phyloP scores from a whole-genome alignment of 768 basidiomycete genomes.

The Rubroboletus pulcherrimus region DNA sequence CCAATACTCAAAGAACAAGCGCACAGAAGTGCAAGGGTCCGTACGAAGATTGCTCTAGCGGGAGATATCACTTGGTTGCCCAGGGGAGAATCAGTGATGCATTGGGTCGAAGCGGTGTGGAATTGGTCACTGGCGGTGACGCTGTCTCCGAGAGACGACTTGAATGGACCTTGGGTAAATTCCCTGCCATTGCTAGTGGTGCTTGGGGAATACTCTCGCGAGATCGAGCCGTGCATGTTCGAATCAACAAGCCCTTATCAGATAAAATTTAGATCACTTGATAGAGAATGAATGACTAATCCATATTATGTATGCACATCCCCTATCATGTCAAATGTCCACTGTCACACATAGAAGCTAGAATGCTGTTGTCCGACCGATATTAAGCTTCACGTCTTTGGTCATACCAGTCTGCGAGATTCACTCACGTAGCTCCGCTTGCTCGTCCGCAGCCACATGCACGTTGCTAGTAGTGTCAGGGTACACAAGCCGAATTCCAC shows the following conservation, averaged over 20 bases:
- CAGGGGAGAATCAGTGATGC: neutral
- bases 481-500: constrained; percentile 64
- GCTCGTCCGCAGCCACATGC: constrained; percentile 45
- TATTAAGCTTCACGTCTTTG: constrained; percentile 20
- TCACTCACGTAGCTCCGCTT: constrained; percentile 39
- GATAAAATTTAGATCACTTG: constrained; percentile 16
- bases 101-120: neutral
- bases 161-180: neutral
- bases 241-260: constrained; percentile 14
- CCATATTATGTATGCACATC: constrained; percentile 2
- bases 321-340: neutral
- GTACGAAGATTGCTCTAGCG: constrained; percentile 44
- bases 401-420: constrained; percentile 41
- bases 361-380: constrained; percentile 26
- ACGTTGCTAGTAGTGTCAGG: constrained; percentile 52
- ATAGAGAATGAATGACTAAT: constrained; percentile 16
- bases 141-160: neutral
- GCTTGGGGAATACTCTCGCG: neutral
- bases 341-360: constrained; percentile 30
- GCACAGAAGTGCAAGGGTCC: constrained; percentile 60
- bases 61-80: constrained; percentile 19
- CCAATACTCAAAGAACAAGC: constrained; percentile 74
- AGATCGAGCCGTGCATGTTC: neutral
- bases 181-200: neutral
- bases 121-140: neutral